These are phyloP conservation scores for Kluyveromyces nonfermentans DNA, from an alignment of 805 yeast genomes.

Conservation along the genomic window DNA sequence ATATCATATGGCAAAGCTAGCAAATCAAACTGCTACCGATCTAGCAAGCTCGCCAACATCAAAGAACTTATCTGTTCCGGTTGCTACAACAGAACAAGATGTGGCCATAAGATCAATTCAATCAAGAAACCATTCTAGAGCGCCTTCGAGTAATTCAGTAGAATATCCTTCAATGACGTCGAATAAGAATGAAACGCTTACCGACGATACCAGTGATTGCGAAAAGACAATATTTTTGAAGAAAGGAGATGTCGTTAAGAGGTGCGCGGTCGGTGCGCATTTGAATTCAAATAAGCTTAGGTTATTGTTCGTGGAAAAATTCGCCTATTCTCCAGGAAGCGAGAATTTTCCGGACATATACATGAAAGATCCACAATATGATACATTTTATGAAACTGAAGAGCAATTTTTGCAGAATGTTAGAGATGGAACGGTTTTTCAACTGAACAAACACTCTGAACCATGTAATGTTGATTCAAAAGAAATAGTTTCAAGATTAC, in stretches of 20 bases:
- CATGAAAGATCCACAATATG: conserved; percentile 49
- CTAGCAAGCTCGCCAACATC: conserved; percentile 7
- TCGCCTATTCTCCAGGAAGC: conserved; percentile 70
- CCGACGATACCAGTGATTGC: not conserved
- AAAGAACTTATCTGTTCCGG: not conserved
- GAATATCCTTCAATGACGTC: conserved; percentile 1
- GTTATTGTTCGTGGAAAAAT: conserved; percentile 74
- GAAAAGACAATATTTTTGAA: conserved; percentile 36
- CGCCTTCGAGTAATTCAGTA: not conserved
- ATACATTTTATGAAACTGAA: conserved; percentile 72
- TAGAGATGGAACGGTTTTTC: conserved; percentile 48
- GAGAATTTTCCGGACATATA: conserved; percentile 71
- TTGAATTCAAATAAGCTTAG: conserved; percentile 39
- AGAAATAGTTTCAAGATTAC: not conserved
- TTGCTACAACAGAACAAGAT: not conserved
- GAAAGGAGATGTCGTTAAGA: conserved; percentile 46
- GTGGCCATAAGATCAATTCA: not conserved
- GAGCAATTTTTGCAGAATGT: conserved; percentile 54
- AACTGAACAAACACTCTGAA: conserved; percentile 22
- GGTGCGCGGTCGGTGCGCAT: conserved; percentile 30
- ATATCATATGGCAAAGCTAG: conserved; percentile 74
- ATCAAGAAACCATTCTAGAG: not conserved
- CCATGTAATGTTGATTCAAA: not conserved
- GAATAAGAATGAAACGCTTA: not conserved
- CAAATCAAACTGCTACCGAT: conserved; percentile 34